Evolutionary conservation across 2,329 filamentous ascomycete species (phyloP), one percentile per base, ranked within the genome.

Genomic region (Myriosclerotinia scirpicola): DNA sequence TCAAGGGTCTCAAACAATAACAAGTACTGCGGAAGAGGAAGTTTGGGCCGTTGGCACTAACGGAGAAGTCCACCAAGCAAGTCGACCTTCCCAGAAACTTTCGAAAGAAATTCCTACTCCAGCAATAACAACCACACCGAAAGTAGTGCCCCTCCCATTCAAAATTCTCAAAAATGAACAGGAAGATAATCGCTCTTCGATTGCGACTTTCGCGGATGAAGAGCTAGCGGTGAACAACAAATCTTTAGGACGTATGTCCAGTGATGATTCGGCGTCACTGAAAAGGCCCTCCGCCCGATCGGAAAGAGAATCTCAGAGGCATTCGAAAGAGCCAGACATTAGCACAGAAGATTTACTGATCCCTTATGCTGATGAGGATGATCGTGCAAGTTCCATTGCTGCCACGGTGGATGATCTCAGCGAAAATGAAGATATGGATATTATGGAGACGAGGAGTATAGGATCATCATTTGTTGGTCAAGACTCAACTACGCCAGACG

Each of bases 141-240:
- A 82, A 9, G 80, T 91, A 46, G 79, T 90, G 0, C 87, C 89
- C 20, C 79, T 91, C 1, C 89, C 90, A 0, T 91, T 91, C 76
- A 83, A 76, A 12, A 79, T 90, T 1, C 86, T 87, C 0, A 76
- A 77, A 26, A 78, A 80, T 15, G 78, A 80, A 2, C 78, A 81
- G 5, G 75, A 78, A 8, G 80, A 84, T 7, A 81, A 85, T 67
- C 79, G 82, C 38, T 92, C 89, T 2, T 91, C 90, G 1, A 81
- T 91, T 26, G 91, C 89, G 3, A 90, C 90, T 0, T 83, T 89
- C 72, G 88, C 89, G 20, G 88, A 90, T 66, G 80, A 82, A 42
- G 86, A 89, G 38, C 81, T 82, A 34, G 81, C 83, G n/a, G 81
- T 80, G 0, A 83, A 87, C 38, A 82, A 82, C 14, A 82, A 82